These are phyloP conservation scores for Alloteropsis semialata DNA, from an alignment of 176 grass and related monocot species.

Conservation along the genomic window DNA sequence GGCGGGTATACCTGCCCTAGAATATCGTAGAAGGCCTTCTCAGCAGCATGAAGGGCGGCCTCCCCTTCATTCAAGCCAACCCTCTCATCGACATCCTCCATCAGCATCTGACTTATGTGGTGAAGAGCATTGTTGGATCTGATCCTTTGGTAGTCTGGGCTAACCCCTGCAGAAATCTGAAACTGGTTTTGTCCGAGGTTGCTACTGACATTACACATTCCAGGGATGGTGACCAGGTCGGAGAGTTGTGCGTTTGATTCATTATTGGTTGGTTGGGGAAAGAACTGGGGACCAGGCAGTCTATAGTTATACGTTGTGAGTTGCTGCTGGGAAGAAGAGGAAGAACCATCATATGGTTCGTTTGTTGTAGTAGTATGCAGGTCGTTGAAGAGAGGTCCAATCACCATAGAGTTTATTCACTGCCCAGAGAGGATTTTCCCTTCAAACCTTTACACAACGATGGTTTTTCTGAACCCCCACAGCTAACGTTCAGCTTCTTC, in stretches of 20 bases:
- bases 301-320: background rate
- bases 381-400: background rate
- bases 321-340: conserved; percentile 24
- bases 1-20: conserved; percentile 27
- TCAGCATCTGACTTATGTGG: conserved; percentile 41
- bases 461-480: background rate
- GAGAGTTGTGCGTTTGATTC: background rate
- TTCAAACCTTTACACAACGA: background rate
- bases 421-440: background rate
- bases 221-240: background rate
- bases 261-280: background rate
- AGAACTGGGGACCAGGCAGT: background rate
- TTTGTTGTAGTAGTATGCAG: background rate
- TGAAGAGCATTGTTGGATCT: conserved; percentile 23
- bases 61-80: conserved; percentile 4
- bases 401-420: conserved; percentile 16
- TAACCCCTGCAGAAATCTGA: background rate
- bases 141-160: conserved; percentile 3
- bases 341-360: background rate
- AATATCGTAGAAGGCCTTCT: conserved; percentile 45
- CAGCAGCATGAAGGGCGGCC: conserved; percentile 24
- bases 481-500: background rate
- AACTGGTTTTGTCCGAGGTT: background rate
- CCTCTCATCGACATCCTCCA: conserved; percentile 40
- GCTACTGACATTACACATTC: background rate